Conservation (phyloP, 2,329 filamentous ascomycete species). For the Cordyceps cicadae region DNA sequence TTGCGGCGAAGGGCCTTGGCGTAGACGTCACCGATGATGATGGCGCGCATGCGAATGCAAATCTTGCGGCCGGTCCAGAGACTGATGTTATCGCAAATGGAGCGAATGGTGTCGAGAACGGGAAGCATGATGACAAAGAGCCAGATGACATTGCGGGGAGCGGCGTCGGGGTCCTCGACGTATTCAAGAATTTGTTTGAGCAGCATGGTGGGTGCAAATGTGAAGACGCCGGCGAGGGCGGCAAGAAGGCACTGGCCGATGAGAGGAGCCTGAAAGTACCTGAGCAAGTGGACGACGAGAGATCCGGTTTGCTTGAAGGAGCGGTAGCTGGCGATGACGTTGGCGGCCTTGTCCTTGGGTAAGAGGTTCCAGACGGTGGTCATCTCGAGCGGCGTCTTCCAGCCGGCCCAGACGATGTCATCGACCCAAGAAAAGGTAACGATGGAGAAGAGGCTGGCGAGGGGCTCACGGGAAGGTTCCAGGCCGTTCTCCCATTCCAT, state of each 20-base stretch:
- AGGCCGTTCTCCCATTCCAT: slow-evolving; percentile 85
- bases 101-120: slow-evolving; percentile 70
- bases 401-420: slow-evolving; percentile 79
- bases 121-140: slow-evolving; percentile 89
- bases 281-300: slow-evolving; percentile 71
- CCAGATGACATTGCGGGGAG: slow-evolving; percentile 85
- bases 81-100: slow-evolving; percentile 74
- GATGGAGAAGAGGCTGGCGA: slow-evolving; percentile 81
- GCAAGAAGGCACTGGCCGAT: slow-evolving; percentile 75
- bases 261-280: slow-evolving; percentile 72
- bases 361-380: slow-evolving; percentile 86
- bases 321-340: slow-evolving; percentile 73
- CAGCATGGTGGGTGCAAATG: slow-evolving; percentile 84
- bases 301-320: slow-evolving; percentile 74
- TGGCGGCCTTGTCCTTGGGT: slow-evolving; percentile 77
- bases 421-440: slow-evolving; percentile 90
- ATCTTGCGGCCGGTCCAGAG: slow-evolving; percentile 92
- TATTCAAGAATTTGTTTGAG: slow-evolving; percentile 89
- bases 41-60: slow-evolving; percentile 84
- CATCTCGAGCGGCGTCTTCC: slow-evolving; percentile 74
- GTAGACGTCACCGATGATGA: slow-evolving; percentile 96
- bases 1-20: slow-evolving; percentile 89
- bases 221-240: slow-evolving; percentile 69
- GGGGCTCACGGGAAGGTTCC: slow-evolving; percentile 76
- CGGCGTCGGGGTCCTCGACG: slow-evolving; percentile 70